phyloP scores from a whole-genome alignment of 192 early-diverging fungal species.

The Coemansia sp. region DNA sequence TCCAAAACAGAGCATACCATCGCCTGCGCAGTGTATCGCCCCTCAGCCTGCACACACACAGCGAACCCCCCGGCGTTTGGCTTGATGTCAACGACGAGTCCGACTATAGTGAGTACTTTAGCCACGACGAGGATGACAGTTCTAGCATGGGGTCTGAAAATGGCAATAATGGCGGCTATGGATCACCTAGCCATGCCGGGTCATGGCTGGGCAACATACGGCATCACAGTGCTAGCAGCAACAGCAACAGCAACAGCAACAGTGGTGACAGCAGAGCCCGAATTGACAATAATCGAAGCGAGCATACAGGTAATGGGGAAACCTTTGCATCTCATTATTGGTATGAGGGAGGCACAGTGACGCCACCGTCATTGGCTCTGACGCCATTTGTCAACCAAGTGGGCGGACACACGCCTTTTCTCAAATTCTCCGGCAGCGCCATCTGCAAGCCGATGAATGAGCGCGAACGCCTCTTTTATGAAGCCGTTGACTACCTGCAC shows the following conservation, averaged over 20 bases:
- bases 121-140: slow-evolving; percentile 12
- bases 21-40: slow-evolving; percentile 40
- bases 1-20: slow-evolving; percentile 34
- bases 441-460: slow-evolving; percentile 93
- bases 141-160: neutral
- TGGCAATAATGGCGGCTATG: slow-evolving; percentile 11
- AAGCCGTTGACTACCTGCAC: slow-evolving; percentile 71
- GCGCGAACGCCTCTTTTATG: slow-evolving; percentile 90
- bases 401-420: slow-evolving; percentile 95
- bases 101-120: slow-evolving; percentile 9
- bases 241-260: slow-evolving; percentile 10
- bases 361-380: slow-evolving; percentile 66
- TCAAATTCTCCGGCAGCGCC: slow-evolving; percentile 95
- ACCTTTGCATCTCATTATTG: slow-evolving; percentile 7
- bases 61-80: slow-evolving; percentile 53
- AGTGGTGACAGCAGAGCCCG: neutral
- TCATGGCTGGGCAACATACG: slow-evolving; percentile 14
- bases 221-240: neutral
- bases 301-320: neutral
- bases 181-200: neutral
- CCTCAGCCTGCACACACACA: slow-evolving; percentile 21
- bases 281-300: neutral
- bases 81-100: slow-evolving; percentile 48
- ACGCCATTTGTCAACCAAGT: slow-evolving; percentile 85
- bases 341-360: slow-evolving; percentile 25